Evolutionary conservation across 164 flowering plant species (phyloP).

Genomic region (Stephania cephalantha): DNA sequence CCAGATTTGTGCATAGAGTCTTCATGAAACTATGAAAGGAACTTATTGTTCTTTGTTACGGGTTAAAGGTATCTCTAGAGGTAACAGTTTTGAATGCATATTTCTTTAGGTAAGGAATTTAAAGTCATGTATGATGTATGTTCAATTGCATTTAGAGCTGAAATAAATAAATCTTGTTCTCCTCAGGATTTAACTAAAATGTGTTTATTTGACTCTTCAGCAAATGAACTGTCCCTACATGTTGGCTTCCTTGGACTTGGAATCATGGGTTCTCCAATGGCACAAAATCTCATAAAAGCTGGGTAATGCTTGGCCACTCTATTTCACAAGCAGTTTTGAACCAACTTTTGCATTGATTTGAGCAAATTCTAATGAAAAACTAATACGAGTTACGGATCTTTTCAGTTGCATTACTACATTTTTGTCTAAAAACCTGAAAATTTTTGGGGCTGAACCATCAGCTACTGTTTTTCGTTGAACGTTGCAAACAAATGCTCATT

Average conservation of each 20-base stretch:
- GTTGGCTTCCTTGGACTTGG: slow-evolving; percentile 90
- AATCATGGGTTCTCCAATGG: slow-evolving; percentile 97
- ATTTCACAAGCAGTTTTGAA: not conserved
- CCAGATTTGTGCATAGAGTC: not conserved
- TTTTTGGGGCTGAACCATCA: not conserved
- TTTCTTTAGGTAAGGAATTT: too few relatives aligned
- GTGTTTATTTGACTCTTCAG: slow-evolving; percentile 16
- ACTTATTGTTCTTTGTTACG: not conserved
- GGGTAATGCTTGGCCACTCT: slow-evolving; percentile 43
- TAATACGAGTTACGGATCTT: not conserved
- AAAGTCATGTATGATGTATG: not conserved
- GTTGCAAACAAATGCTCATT: not conserved
- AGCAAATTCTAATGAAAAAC: not conserved
- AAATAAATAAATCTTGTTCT: not conserved
- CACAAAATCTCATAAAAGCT: slow-evolving; percentile 79
- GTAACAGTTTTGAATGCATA: too few relatives aligned
- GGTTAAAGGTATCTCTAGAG: not conserved
- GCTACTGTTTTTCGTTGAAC: not conserved
- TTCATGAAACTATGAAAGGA: not conserved
- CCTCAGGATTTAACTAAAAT: not conserved
- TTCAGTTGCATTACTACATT: not conserved
- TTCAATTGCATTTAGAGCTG: not conserved
- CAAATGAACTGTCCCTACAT: slow-evolving; percentile 31
- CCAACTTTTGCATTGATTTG: not conserved
- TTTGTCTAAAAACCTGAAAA: not conserved